These are phyloP conservation scores for Tetratostichococcus sp. DNA, from an alignment of 139 green algal species.

Conservation along the genomic window DNA sequence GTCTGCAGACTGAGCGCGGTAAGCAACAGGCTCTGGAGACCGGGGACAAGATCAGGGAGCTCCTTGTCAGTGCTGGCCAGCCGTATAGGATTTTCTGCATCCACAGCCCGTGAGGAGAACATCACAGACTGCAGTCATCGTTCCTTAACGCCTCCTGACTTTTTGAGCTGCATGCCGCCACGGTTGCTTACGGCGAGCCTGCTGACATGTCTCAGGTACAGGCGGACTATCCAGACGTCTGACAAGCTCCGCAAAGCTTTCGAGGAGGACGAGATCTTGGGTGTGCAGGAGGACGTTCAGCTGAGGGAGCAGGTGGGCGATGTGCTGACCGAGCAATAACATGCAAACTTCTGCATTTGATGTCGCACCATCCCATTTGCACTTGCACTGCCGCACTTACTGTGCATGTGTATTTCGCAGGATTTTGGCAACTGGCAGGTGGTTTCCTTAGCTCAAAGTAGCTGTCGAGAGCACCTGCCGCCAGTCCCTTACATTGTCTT, in stretches of 20 bases:
- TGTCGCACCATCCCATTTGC: too few species aligned
- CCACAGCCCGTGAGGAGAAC: too few species aligned
- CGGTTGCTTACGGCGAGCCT: conserved; percentile 18
- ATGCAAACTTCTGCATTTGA: too few species aligned
- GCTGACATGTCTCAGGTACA: conserved; percentile 61
- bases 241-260: conserved; percentile 51
- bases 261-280: conserved; percentile 32
- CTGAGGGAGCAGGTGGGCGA: conserved; percentile 51
- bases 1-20: conserved; percentile 51
- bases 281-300: conserved; percentile 86
- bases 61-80: conserved; percentile 40
- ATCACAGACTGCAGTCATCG: too few species aligned
- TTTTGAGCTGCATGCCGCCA: too few species aligned
- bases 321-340: not conserved
- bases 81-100: conserved; percentile 78
- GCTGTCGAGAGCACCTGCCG: too few species aligned
- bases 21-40: conserved; percentile 64
- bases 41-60: conserved; percentile 51
- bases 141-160: too few species aligned
- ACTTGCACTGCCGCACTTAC: too few species aligned
- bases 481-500: too few species aligned
- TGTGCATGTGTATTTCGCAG: too few species aligned
- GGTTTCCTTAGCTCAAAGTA: too few species aligned
- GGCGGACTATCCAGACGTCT: conserved; percentile 65
- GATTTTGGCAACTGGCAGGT: conserved; percentile 83